Evolutionary conservation across 345 rosid genomes (phyloP), one percentile per base, ranked within the genome.

Genomic region (Eucalyptus leucophloia): DNA sequence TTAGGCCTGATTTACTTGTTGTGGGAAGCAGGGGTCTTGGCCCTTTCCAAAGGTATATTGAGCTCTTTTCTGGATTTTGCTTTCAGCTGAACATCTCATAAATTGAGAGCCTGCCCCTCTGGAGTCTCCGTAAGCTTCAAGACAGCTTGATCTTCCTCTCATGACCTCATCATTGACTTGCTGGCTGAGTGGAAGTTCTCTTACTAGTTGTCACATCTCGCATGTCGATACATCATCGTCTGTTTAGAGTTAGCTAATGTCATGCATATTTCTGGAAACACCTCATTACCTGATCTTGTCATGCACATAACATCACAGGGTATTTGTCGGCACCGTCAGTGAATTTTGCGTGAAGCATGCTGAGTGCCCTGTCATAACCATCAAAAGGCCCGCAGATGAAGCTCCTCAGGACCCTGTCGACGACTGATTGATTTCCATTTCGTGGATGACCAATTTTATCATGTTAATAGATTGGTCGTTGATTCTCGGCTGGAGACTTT

Each of bases 281-380:
- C 85, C 44, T 77, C 8, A 14, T 40, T 13, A 9, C 47, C 47
- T 77, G 47, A 77, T 40, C 62, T 21, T 23, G 87, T 34, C 58
- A 7, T 45, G 88, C 54, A 88, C 86, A 82, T 87, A 19, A 53
- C 58, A 80, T 86, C 90, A 91, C 96, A 98, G 99, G 95, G 99
- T 98, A 28, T 97, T 98, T 92, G 98, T 97, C 58, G 98, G 99
- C 51, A 97, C 98, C 1, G 99, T 98, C 88, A 98, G 99, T 86
- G 99, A 98, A 88, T 97, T 98, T 62, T 96, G 98, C 53, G 96
- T 93, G 92, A 98, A 98, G 97, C 99, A 98, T 91, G 98, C 98
- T 5, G 99, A 97, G 87, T 96, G 98, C 91, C 99, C 99, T 24
- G 98, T 96, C 28, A 91, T 98, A 89, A 91, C 94, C 23, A 98